phyloP scores from a whole-genome alignment of 2,329 filamentous ascomycete species.

The Diaporthe longicolla region DNA sequence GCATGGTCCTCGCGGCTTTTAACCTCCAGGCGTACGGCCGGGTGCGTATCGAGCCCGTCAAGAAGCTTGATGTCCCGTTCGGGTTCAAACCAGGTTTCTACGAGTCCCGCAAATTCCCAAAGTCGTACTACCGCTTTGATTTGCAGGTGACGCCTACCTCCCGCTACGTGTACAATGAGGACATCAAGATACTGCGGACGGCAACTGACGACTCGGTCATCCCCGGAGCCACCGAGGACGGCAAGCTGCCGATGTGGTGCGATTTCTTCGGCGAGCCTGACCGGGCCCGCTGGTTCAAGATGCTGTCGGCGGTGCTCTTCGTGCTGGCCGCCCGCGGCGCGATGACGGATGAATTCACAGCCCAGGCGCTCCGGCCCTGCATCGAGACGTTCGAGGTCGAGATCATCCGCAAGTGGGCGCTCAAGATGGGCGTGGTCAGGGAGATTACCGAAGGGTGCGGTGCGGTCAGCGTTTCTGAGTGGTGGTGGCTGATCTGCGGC shows the following conservation, averaged over 20 bases:
- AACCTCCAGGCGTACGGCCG: constrained; percentile 74
- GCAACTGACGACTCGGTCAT: constrained; percentile 53
- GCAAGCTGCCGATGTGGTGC: constrained; percentile 78
- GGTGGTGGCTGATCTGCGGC: constrained; percentile 77
- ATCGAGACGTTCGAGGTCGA: constrained; percentile 75
- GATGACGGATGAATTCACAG: constrained; percentile 66
- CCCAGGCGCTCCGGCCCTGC: constrained; percentile 68
- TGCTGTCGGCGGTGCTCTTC: constrained; percentile 74
- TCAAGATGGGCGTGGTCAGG: constrained; percentile 64
- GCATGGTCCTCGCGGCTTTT: constrained; percentile 75
- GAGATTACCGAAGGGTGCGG: constrained; percentile 54
- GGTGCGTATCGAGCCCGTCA: constrained; percentile 65
- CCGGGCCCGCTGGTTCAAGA: constrained; percentile 73
- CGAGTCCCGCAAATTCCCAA: constrained; percentile 77
- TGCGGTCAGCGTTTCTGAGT: constrained; percentile 62
- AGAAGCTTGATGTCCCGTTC: constrained; percentile 75
- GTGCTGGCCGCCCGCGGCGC: constrained; percentile 74
- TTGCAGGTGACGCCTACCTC: constrained; percentile 72
- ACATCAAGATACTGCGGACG: constrained; percentile 43
- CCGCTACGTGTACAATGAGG: constrained; percentile 64
- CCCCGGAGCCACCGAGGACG: constrained; percentile 57
- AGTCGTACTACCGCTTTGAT: constrained; percentile 75
- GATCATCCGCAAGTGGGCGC: constrained; percentile 72
- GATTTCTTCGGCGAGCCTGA: constrained; percentile 76
- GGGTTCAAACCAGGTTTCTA: constrained; percentile 81